Evolutionary conservation across 2,329 filamentous ascomycete species (phyloP), one percentile per base, ranked within the genome.

Genomic region (Sclerotinia glacialis): DNA sequence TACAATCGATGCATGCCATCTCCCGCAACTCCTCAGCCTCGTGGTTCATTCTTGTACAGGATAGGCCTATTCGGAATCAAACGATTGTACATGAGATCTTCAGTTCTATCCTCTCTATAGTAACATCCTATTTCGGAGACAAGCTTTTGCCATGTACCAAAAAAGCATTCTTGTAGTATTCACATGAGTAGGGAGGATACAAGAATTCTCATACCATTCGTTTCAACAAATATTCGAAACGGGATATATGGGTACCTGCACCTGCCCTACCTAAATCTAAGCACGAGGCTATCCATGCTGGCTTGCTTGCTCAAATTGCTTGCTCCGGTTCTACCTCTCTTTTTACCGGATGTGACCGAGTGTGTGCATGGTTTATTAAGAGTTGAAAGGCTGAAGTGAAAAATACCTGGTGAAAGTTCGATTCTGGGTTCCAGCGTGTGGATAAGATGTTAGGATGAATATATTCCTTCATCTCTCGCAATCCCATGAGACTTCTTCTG

Each of bases 191-290:
- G 44, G 47, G 34, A n/a, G 37, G 34, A 40, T 23, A 26, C 61
- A 64, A 49, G 52, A 28, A 40, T 58, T 4, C 52, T 46, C n/a
- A 18, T 21, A 34, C 52, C 40, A 46, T 49, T 16, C 5, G 62
- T 64, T 64, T 64, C 62, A 64, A 42, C 62, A 58, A 49, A 16
- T 54, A 64, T 64, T 64, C 62, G 62, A 64, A 64, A 58, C 52
- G 53, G 50, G 42, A n/a, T 58, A 26, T 64, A 64, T 64, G 62
- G 62, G 62, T 64, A 64, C 42, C 52, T 64, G 52, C 62, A 54
- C 28, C 42, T 47, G 42, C 40, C 37, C 28, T 58, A 14, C 52
- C 44, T 58, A 49, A n/a, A 58, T 46, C 26, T 42, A 56, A 64
- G 42, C 52, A 58, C 58, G 46, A 53, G 14, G 31, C 23, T 49